These are phyloP conservation scores for Monosporascus cannonballus DNA, from an alignment of 2,329 filamentous ascomycete genomes.

Conservation along the genomic window DNA sequence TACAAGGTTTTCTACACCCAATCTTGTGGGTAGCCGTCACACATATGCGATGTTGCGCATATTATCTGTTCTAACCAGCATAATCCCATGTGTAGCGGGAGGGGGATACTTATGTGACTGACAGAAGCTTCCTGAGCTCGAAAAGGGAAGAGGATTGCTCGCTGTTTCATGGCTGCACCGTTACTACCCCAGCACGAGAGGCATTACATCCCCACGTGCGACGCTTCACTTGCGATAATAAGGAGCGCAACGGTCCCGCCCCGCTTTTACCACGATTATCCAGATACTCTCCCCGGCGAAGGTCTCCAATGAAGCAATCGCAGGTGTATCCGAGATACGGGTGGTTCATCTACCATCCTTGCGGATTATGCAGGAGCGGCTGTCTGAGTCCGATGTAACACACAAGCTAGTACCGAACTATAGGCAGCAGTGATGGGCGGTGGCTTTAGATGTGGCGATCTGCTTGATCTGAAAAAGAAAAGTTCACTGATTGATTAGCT, in stretches of 20 bases:
- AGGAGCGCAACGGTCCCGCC: no score
- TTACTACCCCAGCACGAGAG: not conserved
- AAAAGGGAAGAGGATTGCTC: not conserved
- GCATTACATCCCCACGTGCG: not conserved
- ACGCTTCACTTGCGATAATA: not conserved
- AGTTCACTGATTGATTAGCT: no score
- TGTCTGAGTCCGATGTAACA: not conserved
- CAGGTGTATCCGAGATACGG: not conserved
- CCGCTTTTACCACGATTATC: no score
- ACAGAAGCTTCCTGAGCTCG: not conserved
- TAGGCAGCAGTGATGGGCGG: not conserved
- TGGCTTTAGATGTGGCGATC: not conserved
- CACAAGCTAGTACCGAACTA: not conserved
- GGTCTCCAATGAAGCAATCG: not conserved
- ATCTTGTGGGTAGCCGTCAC: not conserved
- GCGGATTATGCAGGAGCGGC: not conserved
- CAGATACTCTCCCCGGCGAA: no score
- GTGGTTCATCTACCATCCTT: not conserved
- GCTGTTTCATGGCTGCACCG: not conserved
- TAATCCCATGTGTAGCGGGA: not conserved
- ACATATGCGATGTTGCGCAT: not conserved
- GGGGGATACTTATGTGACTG: not conserved
- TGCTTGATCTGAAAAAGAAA: not conserved
- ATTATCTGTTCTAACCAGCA: not conserved
- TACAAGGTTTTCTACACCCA: not conserved